Evolutionary conservation across 805 yeast species (phyloP), one percentile per base, ranked within the genome.

Genomic region (Metschnikowia kunwiensis): DNA sequence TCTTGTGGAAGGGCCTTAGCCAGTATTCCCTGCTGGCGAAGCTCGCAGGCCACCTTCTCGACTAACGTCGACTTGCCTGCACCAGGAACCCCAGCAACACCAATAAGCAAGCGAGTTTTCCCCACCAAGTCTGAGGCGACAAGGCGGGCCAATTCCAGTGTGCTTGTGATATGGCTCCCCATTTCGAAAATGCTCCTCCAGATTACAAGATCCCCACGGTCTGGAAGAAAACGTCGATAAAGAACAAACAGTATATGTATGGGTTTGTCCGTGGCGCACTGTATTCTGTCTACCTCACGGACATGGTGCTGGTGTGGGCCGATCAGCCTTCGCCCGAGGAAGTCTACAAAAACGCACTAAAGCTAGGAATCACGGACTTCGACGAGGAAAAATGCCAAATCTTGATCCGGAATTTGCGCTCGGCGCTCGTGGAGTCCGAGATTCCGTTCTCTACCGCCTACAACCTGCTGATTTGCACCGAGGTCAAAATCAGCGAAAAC

Each of bases 1-100:
- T 67, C 72, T 44, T 64, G 70, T 7, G 70, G 65, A 17, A 67
- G 43, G 9, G 57, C 53, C 17, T 38, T 45, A 7, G 64, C 37
- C 12, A 43, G 34, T 23, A 54, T 35, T 7, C 25, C 18, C 2
- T 30, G 27, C 8, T 38, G 30, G 27, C 43, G 52, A 22, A 67
- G 44, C 49, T 39, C 16, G 46, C 37, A 45, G 68, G 71, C 71
- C 5, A 86, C 60, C 4, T 57, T 37, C 24, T 53, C 52, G 1
- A 89, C 79, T 23, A 80, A 51, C 0, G 94, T 83, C 3, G 89
- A 74, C 55, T 86, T 86, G 0, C 96, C 96, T 1, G 89, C 77
- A 5, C 96, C 96, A 2, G 96, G 95, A 0, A 79, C 70, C 1
- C 95, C 96, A 2, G 80, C 78, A 9, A 87, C 51, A 0, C 82